These are phyloP conservation scores for Phytopythium chamaehyphon DNA, from an alignment of 352 stramenopile genomes.

Conservation along the genomic window DNA sequence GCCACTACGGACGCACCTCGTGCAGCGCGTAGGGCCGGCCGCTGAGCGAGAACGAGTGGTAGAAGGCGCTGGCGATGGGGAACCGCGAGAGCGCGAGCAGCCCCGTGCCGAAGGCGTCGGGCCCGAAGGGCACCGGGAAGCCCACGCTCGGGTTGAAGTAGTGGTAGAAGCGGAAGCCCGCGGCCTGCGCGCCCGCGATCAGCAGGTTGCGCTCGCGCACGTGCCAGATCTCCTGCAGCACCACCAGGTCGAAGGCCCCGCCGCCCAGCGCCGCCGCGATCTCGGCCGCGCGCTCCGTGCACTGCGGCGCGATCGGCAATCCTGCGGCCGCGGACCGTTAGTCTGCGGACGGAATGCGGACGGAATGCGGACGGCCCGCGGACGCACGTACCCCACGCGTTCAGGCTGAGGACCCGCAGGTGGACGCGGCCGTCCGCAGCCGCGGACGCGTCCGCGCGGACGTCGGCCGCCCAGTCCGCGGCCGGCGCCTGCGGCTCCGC, in stretches of 20 bases:
- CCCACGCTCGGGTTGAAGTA: slow-evolving; percentile 81
- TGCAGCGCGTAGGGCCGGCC: slow-evolving; percentile 75
- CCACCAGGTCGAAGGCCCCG: slow-evolving; percentile 63
- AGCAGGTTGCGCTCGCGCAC: slow-evolving; percentile 72
- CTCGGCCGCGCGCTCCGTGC: slow-evolving; percentile 53
- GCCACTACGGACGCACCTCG: too few species aligned
- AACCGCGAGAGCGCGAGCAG: slow-evolving; percentile 73
- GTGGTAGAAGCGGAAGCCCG: slow-evolving; percentile 73
- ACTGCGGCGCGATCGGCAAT: slow-evolving; percentile 63
- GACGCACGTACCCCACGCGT: slow-evolving; percentile 58
- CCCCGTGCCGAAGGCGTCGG: slow-evolving; percentile 73
- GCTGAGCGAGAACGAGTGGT: slow-evolving; percentile 74
- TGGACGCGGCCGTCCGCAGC: too few species aligned
- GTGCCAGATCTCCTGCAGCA: slow-evolving; percentile 83
- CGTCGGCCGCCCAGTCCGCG: slow-evolving; percentile 11
- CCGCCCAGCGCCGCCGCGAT: slow-evolving; percentile 65
- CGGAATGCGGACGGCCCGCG: background rate
- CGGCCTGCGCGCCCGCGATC: slow-evolving; percentile 48
- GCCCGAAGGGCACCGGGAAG: slow-evolving; percentile 65
- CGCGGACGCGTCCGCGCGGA: slow-evolving; percentile 4
- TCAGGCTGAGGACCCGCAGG: slow-evolving; percentile 70
- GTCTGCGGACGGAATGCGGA: background rate
- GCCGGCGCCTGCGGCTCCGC: slow-evolving; percentile 34
- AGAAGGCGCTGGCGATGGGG: slow-evolving; percentile 53
- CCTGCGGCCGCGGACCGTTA: slow-evolving; percentile 18